phyloP scores from a whole-genome alignment of 2,329 filamentous ascomycete species.

The Fusarium virguliforme region DNA sequence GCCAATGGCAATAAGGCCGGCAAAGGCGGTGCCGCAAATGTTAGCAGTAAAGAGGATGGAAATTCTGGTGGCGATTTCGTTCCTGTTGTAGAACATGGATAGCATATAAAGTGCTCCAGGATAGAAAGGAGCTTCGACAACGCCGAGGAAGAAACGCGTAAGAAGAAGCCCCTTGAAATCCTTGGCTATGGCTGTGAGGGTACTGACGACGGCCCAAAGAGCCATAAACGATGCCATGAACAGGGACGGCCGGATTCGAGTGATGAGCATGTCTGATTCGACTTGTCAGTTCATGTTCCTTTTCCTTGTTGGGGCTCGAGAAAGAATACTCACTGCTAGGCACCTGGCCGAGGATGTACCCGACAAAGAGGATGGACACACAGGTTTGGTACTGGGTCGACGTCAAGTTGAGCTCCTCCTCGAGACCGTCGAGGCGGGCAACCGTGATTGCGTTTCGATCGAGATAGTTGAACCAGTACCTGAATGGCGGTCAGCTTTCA shows the following conservation, averaged over 20 bases:
- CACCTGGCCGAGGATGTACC: constrained; percentile 59
- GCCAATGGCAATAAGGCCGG: constrained; percentile 61
- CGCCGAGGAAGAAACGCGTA: constrained; percentile 60
- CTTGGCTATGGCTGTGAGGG: constrained; percentile 63
- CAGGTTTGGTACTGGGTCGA: constrained; percentile 52
- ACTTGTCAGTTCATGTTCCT: constrained; percentile 24
- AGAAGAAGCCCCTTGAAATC: constrained; percentile 66
- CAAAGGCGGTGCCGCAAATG: constrained; percentile 57
- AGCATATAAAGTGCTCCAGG: constrained; percentile 61
- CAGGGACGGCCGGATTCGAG: constrained; percentile 57
- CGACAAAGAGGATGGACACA: constrained; percentile 56
- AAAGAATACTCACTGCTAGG: background rate
- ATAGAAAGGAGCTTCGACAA: constrained; percentile 61
- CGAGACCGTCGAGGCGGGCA: constrained; percentile 55
- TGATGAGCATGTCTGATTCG: constrained; percentile 62
- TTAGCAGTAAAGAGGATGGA: constrained; percentile 63
- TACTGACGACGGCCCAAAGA: constrained; percentile 64
- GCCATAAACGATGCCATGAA: constrained; percentile 62
- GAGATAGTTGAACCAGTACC: background rate
- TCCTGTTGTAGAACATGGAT: constrained; percentile 69
- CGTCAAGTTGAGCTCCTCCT: constrained; percentile 49
- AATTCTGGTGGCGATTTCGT: constrained; percentile 61
- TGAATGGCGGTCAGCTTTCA: background rate
- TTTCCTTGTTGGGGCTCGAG: constrained; percentile 39
- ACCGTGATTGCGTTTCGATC: constrained; percentile 65